A percentile compares a stretch with the other conserved stretches of the same genome.
These are phyloP conservation scores for Mycosphaerelloides madeirae DNA, from an alignment of 2,329 filamentous ascomycete genomes.

Conservation along the genomic window DNA sequence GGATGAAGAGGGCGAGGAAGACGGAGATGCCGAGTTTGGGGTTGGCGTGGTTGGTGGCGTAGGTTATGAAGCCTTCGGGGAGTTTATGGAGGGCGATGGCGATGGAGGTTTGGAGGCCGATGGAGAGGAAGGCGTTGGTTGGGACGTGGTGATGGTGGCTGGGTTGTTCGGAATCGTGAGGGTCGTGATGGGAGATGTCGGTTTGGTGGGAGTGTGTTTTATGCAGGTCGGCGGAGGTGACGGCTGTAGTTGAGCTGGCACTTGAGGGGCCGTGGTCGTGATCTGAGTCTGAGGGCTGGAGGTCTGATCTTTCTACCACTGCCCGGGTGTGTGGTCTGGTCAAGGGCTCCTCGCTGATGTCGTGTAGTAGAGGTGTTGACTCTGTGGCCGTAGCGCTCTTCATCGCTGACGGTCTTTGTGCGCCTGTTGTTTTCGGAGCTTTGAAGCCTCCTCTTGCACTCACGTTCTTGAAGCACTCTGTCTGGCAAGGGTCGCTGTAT, in stretches of 20 bases:
- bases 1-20: slow-evolving; percentile 92
- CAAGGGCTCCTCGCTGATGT: slow-evolving; percentile 19
- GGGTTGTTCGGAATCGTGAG: slow-evolving; percentile 12
- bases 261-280: slow-evolving; percentile 15
- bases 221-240: slow-evolving; percentile 4
- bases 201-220: slow-evolving; percentile 6
- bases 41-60: slow-evolving; percentile 94
- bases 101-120: slow-evolving; percentile 92
- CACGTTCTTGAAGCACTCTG: slow-evolving; percentile 55
- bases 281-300: slow-evolving; percentile 4
- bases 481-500: slow-evolving; percentile 57
- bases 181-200: slow-evolving; percentile 65
- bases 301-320: slow-evolving; percentile 10
- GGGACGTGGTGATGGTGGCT: slow-evolving; percentile 90
- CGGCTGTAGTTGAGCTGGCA: slow-evolving; percentile 15
- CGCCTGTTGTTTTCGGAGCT: slow-evolving; percentile 20
- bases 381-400: slow-evolving; percentile 27
- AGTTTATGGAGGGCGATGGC: slow-evolving; percentile 96
- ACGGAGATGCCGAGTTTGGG: slow-evolving; percentile 82
- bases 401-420: slow-evolving; percentile 18
- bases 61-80: slow-evolving; percentile 82
- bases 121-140: slow-evolving; percentile 85
- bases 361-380: slow-evolving; percentile 27
- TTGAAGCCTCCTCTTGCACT: slow-evolving; percentile 34
- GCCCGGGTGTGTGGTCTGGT: slow-evolving; percentile 10